Base-by-base conservation (phyloP, 805 yeast species). In the Ogataea polymorpha region DNA sequence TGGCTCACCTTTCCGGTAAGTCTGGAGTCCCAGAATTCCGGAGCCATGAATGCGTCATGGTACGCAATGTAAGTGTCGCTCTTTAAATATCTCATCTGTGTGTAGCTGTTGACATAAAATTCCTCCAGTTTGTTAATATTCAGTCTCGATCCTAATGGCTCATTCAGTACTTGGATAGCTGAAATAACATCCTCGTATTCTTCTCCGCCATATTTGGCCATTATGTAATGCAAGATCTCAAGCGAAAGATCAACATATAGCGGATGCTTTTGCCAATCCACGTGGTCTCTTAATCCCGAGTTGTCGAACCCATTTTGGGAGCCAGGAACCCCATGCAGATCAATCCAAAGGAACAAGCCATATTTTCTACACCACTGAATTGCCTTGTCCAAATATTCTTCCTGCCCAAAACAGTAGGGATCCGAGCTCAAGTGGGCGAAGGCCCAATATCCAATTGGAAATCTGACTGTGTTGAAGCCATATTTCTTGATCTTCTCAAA, bases 271-370 rank as follows among this genome's bases (percentile, higher is more conserved):
- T 65, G 66, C 79, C 80, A 76, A 3, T 62, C 62, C n/a, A 69
- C 50, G 13, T 59, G 54, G 37, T 70, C 78, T 54, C 89, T 68
- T 21, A 73, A 62, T 2, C 95, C 95, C 6, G 87, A 79, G 53
- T 86, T 86, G 55, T 86, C 91, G 67, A 86, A 86, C 11, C 95
- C 95, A 59, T 86, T 86, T 56, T 86, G 95, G 1, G 90, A 81
- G 1, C 91, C 93, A 6, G 95, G 93, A 9, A 74, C 81, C 11
- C 93, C 89, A 53, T 86, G 95, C 39, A 86, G 62, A 55, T 86
- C 95, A 37, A 86, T 64, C 82, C 86, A 79, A 4, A 80, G 83
- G 44, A 82, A 75, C 46, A 86, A 63, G 12, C 71, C 80, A 50
- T 80, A 61, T 29, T 67, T 66, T 16, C 74, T 61, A 14, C 84